A percentile compares a stretch with the other conserved stretches of the same genome.
These are phyloP conservation scores for Thelephora terrestris DNA, from an alignment of 1,284 basidiomycete species.

Conservation along the genomic window DNA sequence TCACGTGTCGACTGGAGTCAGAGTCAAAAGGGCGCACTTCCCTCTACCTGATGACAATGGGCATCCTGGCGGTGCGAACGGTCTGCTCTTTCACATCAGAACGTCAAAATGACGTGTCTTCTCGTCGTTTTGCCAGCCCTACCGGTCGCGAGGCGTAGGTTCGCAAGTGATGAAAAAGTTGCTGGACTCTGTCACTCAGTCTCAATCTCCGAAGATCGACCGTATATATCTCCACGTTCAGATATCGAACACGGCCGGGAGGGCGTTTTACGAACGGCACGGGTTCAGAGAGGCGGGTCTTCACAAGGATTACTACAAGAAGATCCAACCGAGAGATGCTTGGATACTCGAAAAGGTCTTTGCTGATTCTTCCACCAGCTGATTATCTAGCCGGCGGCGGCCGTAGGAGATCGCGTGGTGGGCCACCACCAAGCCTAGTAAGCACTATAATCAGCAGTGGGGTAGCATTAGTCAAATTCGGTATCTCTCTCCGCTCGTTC, in stretches of 20 bases:
- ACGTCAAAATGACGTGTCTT: conserved; percentile 5
- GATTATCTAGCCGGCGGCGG: no score
- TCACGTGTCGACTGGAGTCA: conserved; percentile 69
- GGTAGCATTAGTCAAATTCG: no score
- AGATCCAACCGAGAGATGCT: conserved; percentile 65
- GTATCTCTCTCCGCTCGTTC: no score
- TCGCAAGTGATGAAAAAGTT: conserved; percentile 58
- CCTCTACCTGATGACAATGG: conserved; percentile 80
- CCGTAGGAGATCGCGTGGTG: no score
- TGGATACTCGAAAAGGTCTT: conserved; percentile 65
- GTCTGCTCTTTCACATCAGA: conserved; percentile 10
- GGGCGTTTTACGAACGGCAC: conserved; percentile 68
- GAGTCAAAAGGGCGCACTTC: conserved; percentile 39
- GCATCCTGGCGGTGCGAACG: conserved; percentile 60
- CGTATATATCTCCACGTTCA: conserved; percentile 75
- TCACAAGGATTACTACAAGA: conserved; percentile 73
- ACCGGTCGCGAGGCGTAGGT: conserved; percentile 63
- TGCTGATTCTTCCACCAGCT: conserved; percentile 3
- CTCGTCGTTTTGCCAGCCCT: conserved; percentile 41
- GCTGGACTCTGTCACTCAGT: conserved; percentile 44
- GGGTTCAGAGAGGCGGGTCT: conserved; percentile 59
- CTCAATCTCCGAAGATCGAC: conserved; percentile 45
- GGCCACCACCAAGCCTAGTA: no score
- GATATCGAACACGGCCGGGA: conserved; percentile 59
- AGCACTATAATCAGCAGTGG: no score